Evolutionary conservation across 345 rosid species (phyloP), one percentile per base, ranked within the genome.

Genomic region (Theobroma cacao): DNA sequence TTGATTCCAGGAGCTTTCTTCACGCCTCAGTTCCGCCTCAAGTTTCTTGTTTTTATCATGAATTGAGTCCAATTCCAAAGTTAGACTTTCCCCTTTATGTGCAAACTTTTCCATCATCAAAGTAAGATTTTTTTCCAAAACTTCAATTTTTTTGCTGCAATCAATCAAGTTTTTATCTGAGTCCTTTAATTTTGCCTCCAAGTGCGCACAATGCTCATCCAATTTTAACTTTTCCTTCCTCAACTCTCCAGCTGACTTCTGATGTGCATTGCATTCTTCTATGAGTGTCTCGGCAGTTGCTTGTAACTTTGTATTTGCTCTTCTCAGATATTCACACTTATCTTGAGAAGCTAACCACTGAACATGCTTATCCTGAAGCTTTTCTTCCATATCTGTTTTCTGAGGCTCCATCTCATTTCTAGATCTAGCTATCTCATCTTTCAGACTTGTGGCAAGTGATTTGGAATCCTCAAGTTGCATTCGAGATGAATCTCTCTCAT

Each of bases 61-160:
- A 73, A 89, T 80, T 40, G 71, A 62, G 30, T 84, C 86, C 72
- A 88, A 40, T 60, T 84, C 84, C n/a, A 72, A 61, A 12, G 79
- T 80, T 17, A 91, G 65, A 50, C 76, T 79, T 78, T 80, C 76
- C 77, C 83, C 91, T 74, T 84, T 85, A 5, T 64, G 45, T 22
- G 87, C 81, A 77, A 79, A 76, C 17, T 84, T 85, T 82, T 89
- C 84, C 63, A 84, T 72, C 50, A 89, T 67, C 22, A 80, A 78
- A 72, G 80, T 79, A 45, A 91, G 60, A 34, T 80, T 84, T 74
- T 82, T 86, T 74, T 86, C 89, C 50, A 89, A 67, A 62, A 17
- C 78, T 34, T 65, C 64, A 38, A 87, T 75, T 56, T 76, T 88
- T 30, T 48, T 62, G 40, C 86, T 72, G 73, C 79, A 86, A 52